Conservation (phyloP, 108 stramenopile species). For the Craspedostauros australis region DNA sequence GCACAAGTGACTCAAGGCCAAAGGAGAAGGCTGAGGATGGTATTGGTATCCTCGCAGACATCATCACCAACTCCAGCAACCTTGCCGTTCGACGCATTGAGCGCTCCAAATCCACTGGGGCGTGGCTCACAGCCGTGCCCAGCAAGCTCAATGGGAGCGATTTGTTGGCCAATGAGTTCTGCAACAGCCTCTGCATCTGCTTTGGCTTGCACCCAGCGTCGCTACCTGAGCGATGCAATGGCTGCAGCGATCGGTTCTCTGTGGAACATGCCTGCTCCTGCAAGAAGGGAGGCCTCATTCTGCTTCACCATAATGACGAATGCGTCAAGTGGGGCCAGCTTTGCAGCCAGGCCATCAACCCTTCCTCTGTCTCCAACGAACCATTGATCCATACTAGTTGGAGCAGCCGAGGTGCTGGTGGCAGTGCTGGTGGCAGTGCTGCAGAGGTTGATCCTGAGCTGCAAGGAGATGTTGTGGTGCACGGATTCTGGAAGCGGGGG, state of each 20-base stretch:
- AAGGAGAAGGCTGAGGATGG: too few relatives aligned
- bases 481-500: conserved; percentile 21
- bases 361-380: conserved; percentile 6
- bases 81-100: too few relatives aligned
- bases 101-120: too few relatives aligned
- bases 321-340: conserved; percentile 4
- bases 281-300: conserved; percentile 15
- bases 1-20: too few relatives aligned
- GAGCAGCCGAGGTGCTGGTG: too few relatives aligned
- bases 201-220: conserved; percentile 2
- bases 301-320: conserved; percentile 9
- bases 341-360: not conserved
- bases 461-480: conserved; percentile 8
- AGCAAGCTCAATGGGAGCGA: conserved; percentile 2
- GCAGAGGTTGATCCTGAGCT: conserved; percentile 1
- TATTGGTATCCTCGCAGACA: too few relatives aligned
- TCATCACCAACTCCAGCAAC: too few relatives aligned
- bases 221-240: conserved; percentile 10
- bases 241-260: conserved; percentile 5
- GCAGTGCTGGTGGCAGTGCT: too few relatives aligned
- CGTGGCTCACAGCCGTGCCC: too few relatives aligned
- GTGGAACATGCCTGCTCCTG: conserved; percentile 15
- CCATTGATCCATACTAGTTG: conserved; percentile 12
- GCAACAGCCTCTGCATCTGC: conserved; percentile 6
- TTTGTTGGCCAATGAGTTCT: conserved; percentile 7